Base-by-base conservation (phyloP, 495 filamentous ascomycete genomes). In the Talaromyces thailandensis region DNA sequence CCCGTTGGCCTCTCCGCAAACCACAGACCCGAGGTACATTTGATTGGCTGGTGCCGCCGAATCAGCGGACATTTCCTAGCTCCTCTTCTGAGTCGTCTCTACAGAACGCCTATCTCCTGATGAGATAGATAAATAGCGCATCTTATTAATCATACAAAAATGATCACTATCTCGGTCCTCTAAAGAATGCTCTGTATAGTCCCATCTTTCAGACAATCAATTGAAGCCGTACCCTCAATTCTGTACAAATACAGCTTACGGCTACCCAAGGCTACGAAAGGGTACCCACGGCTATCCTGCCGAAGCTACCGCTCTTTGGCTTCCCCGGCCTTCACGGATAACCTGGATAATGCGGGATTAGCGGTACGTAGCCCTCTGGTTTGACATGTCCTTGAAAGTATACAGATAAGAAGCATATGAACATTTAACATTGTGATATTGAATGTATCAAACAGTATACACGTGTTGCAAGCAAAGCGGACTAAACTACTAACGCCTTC, bases 21-120 rank as follows among this genome's bases (percentile, higher is more conserved):
- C 18, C 18, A 16, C 23, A 6, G 24, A 4, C 11, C 32, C 31
- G 28, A 25, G 56, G 56, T 37, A 58, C 1, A 21, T 2, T 31
- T 37, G 29, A 58, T 58, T 58, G 56, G 56, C 56, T 35, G 56
- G 12, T 2, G 25, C 37, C 56, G 31, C 56, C 56, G 56, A 58
- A 37, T 28, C 32, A 58, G 28, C 51, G 23, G 11, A 16, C 26
- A 21, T 23, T 2, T 18, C 43, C 43, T 4, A 45, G 7, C 7
- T 9, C 4, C 35, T 9, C 8, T 2, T n/a, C n/a, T n/a, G n/a
- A n/a, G n/a, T n/a, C n/a, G n/a, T n/a, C 8, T 4, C n/a, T 45
- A n/a, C 2, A 18, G n/a, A 45, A 8, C 40, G 43, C 51, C 6
- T 55, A 55, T 55, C 51, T 55, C 21, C 51, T 55, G 23, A 26